phyloP scores from a whole-genome alignment of 371 early-diverging fungal genomes.

The Rhizopus sp. region DNA sequence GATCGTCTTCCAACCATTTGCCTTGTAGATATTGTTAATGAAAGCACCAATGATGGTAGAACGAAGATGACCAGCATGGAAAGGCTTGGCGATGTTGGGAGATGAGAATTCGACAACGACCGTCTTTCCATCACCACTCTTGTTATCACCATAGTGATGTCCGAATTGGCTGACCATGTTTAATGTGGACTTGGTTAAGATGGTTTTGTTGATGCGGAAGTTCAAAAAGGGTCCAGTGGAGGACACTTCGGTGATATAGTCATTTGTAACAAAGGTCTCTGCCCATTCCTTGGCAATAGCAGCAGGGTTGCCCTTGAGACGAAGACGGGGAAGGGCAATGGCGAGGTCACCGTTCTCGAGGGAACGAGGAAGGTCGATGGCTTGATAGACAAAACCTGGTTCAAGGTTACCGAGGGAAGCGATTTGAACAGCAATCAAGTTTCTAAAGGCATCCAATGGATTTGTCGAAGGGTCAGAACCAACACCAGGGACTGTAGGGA shows the following conservation, averaged over 20 bases:
- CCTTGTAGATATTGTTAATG: slow-evolving; percentile 77
- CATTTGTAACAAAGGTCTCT: slow-evolving; percentile 67
- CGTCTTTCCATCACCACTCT: slow-evolving; percentile 66
- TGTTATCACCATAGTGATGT: slow-evolving; percentile 69
- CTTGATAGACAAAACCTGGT: slow-evolving; percentile 47
- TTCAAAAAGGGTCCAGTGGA: slow-evolving; percentile 85
- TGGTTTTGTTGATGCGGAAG: slow-evolving; percentile 71
- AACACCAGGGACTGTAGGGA: slow-evolving; percentile 40
- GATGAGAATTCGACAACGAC: slow-evolving; percentile 94
- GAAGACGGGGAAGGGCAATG: slow-evolving; percentile 83
- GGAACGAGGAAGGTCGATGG: slow-evolving; percentile 63
- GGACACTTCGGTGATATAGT: slow-evolving; percentile 56
- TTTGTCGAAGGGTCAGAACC: slow-evolving; percentile 56
- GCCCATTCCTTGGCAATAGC: slow-evolving; percentile 76
- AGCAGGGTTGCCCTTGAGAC: slow-evolving; percentile 85
- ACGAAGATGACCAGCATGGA: slow-evolving; percentile 99
- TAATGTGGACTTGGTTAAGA: slow-evolving; percentile 58
- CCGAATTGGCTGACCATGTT: slow-evolving; percentile 47
- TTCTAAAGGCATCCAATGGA: slow-evolving; percentile 59
- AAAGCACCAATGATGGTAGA: slow-evolving; percentile 98
- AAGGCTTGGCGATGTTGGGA: slow-evolving; percentile 99
- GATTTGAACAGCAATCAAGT: slow-evolving; percentile 54
- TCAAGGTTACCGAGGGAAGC: slow-evolving; percentile 49
- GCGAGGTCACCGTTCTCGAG: slow-evolving; percentile 78
- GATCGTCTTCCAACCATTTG: slow-evolving; percentile 89